Evolutionary conservation across 1,284 basidiomycete genomes (phyloP), one percentile per base, ranked within the genome.

Genomic region (Mixia osmundae): DNA sequence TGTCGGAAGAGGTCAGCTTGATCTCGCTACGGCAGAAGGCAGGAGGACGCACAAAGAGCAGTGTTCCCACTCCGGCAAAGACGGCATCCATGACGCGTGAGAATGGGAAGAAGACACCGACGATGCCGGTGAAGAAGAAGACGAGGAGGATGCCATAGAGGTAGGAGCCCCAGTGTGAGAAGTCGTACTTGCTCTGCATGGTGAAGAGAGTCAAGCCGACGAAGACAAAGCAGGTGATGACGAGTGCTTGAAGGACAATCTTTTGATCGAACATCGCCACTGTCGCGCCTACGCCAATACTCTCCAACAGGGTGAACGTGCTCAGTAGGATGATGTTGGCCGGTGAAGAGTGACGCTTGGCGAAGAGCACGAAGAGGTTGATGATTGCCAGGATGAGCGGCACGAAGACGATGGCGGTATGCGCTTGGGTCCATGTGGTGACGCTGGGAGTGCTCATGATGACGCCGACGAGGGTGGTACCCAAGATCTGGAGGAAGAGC

Each of bases 191-290:
- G 10, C 34, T 40, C 38, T 51, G 46, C 19, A 48, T 26, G n/a
- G 80, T 87, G 59, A 82, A 87, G 36, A 85, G 55, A 0, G 77
- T 80, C 41, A 87, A 59, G 3, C 80, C 82, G 30, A 78, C 54
- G 66, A 89, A 89, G 30, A 83, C 70, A 23, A 80, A 79, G 11
- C 75, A 60, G 0, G 82, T 87, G 49, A 87, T 78, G 31, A 82
- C 51, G 69, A 87, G 55, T 2, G 82, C 82, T 52, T 85, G 75
- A 19, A 87, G 57, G n/a, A 89, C 73, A 35, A 83, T 62, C n/a
- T 55, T 51, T 44, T 68, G 69, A 49, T 79, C 68, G 51, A 69
- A 73, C 57, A 74, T 79, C 1, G 77, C 72, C 25, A 76, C 64
- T 24, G 72, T 67, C 8, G 77, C 57, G 24, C 80, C 80, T 36